A percentile compares a stretch with the other conserved stretches of the same genome.
Evolutionary conservation across 257 asterid species (phyloP).

Genomic region (Solanum stenotomum): DNA sequence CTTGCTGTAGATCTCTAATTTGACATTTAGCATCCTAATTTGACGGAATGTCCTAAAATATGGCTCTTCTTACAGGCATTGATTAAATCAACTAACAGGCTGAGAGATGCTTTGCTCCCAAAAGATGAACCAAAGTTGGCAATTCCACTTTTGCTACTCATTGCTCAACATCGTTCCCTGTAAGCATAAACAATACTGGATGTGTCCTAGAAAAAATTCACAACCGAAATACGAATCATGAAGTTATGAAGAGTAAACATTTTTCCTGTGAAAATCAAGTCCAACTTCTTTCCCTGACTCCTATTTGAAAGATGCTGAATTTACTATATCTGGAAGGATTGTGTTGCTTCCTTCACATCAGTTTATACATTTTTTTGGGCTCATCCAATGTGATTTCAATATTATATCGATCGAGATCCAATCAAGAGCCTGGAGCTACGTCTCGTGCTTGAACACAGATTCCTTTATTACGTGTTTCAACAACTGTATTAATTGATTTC

Average conservation of each 20-base stretch:
- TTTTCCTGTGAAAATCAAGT: not conserved
- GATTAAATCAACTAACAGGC: conserved; percentile 89
- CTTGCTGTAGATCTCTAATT: not conserved
- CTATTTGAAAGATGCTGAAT: not conserved
- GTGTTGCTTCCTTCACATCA: not conserved
- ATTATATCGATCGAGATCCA: not conserved
- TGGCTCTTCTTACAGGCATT: conserved; percentile 55
- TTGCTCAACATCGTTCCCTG: conserved; percentile 96
- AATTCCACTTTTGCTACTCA: conserved; percentile 83
- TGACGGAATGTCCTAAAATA: not conserved
- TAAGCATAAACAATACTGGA: conserved; percentile 24
- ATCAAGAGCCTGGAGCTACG: not conserved
- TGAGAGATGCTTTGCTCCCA: conserved; percentile 83
- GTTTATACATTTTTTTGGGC: not conserved
- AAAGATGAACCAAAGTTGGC: conserved; percentile 92
- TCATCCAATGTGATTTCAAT: not conserved
- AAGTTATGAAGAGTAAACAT: not conserved
- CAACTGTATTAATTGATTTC: not conserved
- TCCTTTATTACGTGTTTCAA: not conserved
- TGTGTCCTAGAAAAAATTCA: not conserved
- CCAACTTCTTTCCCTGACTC: not conserved
- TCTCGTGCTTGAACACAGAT: not conserved
- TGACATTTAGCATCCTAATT: not conserved
- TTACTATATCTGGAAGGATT: not conserved
- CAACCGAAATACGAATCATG: not conserved